Base-by-base conservation (phyloP, 2,329 filamentous ascomycete genomes). In the Lanzia echinophila region DNA sequence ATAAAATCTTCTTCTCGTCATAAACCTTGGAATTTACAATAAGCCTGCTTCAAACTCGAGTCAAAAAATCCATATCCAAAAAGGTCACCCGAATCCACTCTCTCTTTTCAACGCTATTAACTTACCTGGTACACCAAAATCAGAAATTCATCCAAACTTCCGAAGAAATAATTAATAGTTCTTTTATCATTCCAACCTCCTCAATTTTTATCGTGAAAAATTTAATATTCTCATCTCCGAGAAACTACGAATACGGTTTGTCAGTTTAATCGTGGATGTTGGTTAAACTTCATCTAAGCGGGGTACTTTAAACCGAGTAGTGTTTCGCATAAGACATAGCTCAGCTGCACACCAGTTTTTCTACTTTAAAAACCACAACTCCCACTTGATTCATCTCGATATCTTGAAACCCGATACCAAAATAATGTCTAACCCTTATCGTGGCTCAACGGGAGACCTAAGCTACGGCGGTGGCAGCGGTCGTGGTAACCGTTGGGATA, bases 401-500 rank as follows among this genome's bases (percentile, higher is more conserved):
- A 6, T n/a, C 43, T 50, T 15, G 38, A 41, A 11, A 24, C 34
- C 22, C 22, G 8, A 31, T 24, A 8, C 7, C 39, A 6, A 17
- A 56, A 47, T 33, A 36, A 65, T 63, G 60, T 64, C 58, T 47
- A 62, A 70, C 65, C 63, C 68, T 32, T 67, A 67, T 48, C 65
- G 65, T 55, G 22, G 8, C 41, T 58, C 63, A 7, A 64, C 64
- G 38, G 68, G 67, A 28, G 68, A 71, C 57, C 59, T 71, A 34
- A 69, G 70, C 56, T 71, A 71, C 53, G 56, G 56, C 56, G 63
- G 67, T 48, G 56, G 57, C 42, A 53, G 60, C 32, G 62, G 62
- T 45, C 36, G 53, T 20, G 62, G 57, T 10, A 57, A 65, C 33
- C 71, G 75, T 62, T 83, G 78, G 79, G 79, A 84, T 62, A 73